Conservation (phyloP, 2,329 filamentous ascomycete species). For the Ampelomyces quisqualis region DNA sequence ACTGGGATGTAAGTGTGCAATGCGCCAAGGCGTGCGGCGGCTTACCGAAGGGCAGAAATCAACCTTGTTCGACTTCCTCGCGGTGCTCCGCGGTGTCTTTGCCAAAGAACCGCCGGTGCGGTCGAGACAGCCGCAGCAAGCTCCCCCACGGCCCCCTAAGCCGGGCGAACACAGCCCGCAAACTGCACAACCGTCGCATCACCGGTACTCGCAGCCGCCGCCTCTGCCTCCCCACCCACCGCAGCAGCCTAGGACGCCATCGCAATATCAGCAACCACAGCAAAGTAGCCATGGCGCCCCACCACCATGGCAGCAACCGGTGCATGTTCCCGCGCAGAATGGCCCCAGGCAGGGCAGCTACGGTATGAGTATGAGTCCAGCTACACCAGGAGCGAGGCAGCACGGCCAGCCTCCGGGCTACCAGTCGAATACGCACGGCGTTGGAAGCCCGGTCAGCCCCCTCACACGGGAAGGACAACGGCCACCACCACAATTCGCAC, state of each 20-base stretch:
- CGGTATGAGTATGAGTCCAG: constrained; percentile 26
- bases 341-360: constrained; percentile 24
- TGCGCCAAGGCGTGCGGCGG: constrained; percentile 3
- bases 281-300: constrained; percentile 21
- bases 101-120: constrained; percentile 92
- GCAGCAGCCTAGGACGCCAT: constrained; percentile 24
- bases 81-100: constrained; percentile 81
- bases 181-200: constrained; percentile 26
- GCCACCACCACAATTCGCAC: constrained; percentile 22
- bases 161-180: constrained; percentile 32
- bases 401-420: constrained; percentile 31
- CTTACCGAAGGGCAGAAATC: constrained; percentile 61
- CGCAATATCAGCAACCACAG: constrained; percentile 22
- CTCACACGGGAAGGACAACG: constrained; percentile 34
- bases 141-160: constrained; percentile 53
- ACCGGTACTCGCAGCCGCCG: constrained; percentile 36
- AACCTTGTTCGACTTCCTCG: constrained; percentile 77
- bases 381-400: constrained; percentile 32
- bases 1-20: constrained; percentile 74
- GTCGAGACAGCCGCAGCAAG: constrained; percentile 58
- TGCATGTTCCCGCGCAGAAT: constrained; percentile 13
- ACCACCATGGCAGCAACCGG: constrained; percentile 21
- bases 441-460: constrained; percentile 43
- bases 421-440: constrained; percentile 22
- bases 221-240: constrained; percentile 38